Evolutionary conservation across 805 yeast species (phyloP), one percentile per base, ranked within the genome.

Genomic region (Brettanomyces naardenensis): DNA sequence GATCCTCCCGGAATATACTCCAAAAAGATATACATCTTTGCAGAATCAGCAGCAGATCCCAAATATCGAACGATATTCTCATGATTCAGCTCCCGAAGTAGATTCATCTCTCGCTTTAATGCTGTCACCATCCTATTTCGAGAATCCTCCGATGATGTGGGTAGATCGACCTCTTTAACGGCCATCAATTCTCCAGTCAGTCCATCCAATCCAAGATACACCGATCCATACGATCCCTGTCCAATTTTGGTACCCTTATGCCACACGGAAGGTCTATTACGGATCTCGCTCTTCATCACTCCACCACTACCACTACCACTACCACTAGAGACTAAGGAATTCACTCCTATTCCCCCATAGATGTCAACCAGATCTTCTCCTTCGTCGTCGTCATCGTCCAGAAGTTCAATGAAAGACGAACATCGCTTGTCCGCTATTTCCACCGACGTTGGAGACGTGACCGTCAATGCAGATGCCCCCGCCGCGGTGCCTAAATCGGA

Each of bases 131-230:
- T 79, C 33, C 39, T 45, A 36, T 35, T 49, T 44, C 55, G 53
- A 7, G 56, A 54, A 18, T 46, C 41, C 51, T 58, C 47, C 33
- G 64, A 39, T 31, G 61, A 33, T 43, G 50, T 49, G 2, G 83
- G 80, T 14, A 89, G 56, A 33, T 80, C 82, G 1, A 92, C 96
- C 56, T 89, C 96, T 54, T 92, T 92, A 15, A 92, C 96, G 1
- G 97, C 98, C 95, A 90, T 86, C 36, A 92, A 66, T 54, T 88
- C 97, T 31, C 98, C 98, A 0, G 95, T 88, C 25, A 80, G 61
- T 1, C 95, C 83, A 54, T 89, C 86, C 78, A 92, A 78, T 0
- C 97, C 98, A 27, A 92, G 64, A 44, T 82, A 89, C 2, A 92
- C 98, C 2, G 86, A 79, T 23, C 97, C 98, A 66, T 88, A 92